phyloP scores from a whole-genome alignment of 2,329 filamentous ascomycete species.

The Tolypocladium capitatum region DNA sequence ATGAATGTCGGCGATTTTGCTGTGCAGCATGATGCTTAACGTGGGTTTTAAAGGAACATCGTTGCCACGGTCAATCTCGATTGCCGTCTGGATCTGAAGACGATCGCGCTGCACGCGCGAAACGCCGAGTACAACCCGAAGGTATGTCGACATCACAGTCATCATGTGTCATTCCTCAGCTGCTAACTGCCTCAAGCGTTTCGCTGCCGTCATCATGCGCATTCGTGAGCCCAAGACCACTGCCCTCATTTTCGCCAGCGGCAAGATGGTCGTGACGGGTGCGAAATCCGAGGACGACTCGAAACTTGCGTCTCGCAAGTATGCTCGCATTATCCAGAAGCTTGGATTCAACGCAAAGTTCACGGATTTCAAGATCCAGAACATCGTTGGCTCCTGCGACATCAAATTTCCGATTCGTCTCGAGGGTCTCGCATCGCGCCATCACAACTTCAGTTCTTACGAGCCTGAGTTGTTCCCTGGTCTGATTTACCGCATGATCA shows the following conservation, averaged over 20 bases:
- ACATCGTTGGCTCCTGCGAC: slow-evolving; percentile 96
- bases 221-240: slow-evolving; percentile 99
- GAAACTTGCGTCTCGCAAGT: slow-evolving; percentile 92
- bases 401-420: slow-evolving; percentile 99
- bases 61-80: slow-evolving; percentile 97
- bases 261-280: slow-evolving; percentile 99
- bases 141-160: slow-evolving; percentile 42
- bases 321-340: slow-evolving; percentile 98
- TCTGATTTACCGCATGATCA: slow-evolving; percentile 99
- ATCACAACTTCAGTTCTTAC: slow-evolving; percentile 99
- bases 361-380: slow-evolving; percentile 99
- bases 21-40: slow-evolving; percentile 39
- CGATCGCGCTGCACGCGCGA: slow-evolving; percentile 91
- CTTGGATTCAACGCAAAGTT: slow-evolving; percentile 99
- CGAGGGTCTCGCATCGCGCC: slow-evolving; percentile 87
- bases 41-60: slow-evolving; percentile 66
- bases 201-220: slow-evolving; percentile 98
- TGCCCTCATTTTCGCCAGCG: slow-evolving; percentile 91
- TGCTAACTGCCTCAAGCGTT: slow-evolving; percentile 51
- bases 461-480: slow-evolving; percentile 97
- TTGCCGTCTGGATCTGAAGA: slow-evolving; percentile 96
- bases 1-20: slow-evolving; percentile 15
- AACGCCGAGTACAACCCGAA: slow-evolving; percentile 99
- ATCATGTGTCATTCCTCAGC: not conserved
- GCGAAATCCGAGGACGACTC: slow-evolving; percentile 97